These are phyloP conservation scores for Aspergillus costaricaensis DNA, from an alignment of 2,329 filamentous ascomycete species.

Conservation along the genomic window DNA sequence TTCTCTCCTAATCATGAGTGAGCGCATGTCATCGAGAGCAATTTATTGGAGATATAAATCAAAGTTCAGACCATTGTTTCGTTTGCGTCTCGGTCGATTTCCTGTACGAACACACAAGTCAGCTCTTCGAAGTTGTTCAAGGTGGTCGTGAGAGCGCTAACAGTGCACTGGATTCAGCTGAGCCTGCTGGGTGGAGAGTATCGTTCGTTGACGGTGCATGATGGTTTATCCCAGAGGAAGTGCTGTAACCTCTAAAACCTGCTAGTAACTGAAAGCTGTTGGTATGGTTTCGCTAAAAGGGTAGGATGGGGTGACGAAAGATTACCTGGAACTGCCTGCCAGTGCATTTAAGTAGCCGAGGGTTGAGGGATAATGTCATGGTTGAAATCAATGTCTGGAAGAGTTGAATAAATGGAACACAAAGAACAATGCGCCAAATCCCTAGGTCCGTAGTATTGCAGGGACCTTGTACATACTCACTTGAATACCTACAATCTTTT, in stretches of 20 bases:
- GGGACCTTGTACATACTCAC: background rate
- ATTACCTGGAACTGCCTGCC: conserved; percentile 17
- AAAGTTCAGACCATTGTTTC: conserved; percentile 14
- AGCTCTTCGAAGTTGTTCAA: background rate
- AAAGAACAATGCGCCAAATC: background rate
- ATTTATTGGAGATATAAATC: background rate
- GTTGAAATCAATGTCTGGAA: background rate
- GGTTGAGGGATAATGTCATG: conserved; percentile 12
- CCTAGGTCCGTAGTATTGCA: background rate
- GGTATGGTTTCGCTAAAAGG: background rate
- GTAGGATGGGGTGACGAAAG: background rate
- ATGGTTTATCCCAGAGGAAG: conserved; percentile 3
- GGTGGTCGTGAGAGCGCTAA: background rate
- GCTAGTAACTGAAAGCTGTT: background rate
- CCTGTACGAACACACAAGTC: background rate
- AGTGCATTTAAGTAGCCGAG: conserved; percentile 3
- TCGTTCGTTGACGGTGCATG: conserved; percentile 7
- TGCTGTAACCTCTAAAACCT: background rate
- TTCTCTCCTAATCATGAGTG: conserved; percentile 33
- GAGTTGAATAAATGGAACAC: background rate
- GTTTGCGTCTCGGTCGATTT: background rate
- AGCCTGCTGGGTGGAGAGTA: background rate
- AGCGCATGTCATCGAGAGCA: background rate
- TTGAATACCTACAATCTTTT: background rate
- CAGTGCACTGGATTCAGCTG: background rate